phyloP scores from a whole-genome alignment of 2,329 filamentous ascomycete genomes.

The Penicillium corylophilum region DNA sequence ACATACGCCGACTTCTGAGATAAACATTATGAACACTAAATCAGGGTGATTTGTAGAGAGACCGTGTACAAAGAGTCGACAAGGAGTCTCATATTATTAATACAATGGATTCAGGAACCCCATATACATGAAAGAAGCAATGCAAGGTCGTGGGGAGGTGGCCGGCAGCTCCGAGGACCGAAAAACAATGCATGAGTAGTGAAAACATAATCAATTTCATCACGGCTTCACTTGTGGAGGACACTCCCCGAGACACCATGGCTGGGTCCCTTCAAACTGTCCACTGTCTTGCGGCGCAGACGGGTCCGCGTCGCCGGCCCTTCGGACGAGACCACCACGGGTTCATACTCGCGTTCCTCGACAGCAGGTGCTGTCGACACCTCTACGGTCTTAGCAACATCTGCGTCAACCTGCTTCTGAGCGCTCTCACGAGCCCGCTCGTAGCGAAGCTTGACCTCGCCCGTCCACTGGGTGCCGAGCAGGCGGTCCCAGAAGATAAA shows the following conservation, averaged over 20 bases:
- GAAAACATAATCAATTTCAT: conserved; percentile 15
- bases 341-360: conserved; percentile 21
- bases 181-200: conserved; percentile 17
- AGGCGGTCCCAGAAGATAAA: conserved; percentile 93
- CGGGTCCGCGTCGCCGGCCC: conserved; percentile 30
- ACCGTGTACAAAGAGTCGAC: conserved; percentile 27
- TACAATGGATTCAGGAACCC: conserved; percentile 27
- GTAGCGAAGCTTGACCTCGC: conserved; percentile 61
- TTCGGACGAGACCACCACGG: conserved; percentile 26
- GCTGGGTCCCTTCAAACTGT: conserved; percentile 36
- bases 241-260: conserved; percentile 43
- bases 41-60: conserved; percentile 19
- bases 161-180: conserved; percentile 31
- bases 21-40: conserved; percentile 27
- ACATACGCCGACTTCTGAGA: background rate
- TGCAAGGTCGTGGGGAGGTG: conserved; percentile 27
- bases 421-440: conserved; percentile 57
- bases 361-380: conserved; percentile 5
- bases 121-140: conserved; percentile 20
- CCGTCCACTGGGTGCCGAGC: conserved; percentile 79
- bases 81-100: conserved; percentile 33
- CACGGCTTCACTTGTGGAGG: conserved; percentile 32
- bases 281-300: conserved; percentile 39
- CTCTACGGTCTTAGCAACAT: conserved; percentile 32
- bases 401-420: conserved; percentile 57